Evolutionary conservation across 1,139 yeast species (phyloP).

Genomic region (Geotrichum reessii): DNA sequence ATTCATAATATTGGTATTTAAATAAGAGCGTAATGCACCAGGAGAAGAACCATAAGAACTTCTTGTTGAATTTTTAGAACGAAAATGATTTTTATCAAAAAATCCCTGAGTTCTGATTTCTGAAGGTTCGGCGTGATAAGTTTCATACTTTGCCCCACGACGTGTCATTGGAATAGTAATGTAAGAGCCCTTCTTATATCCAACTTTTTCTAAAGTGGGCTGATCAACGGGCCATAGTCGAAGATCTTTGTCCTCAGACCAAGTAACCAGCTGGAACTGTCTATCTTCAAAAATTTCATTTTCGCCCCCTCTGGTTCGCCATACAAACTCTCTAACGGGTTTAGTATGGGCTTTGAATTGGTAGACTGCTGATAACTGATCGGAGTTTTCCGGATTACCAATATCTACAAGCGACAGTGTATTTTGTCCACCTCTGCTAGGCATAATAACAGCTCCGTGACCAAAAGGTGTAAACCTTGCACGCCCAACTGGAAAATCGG

Average conservation of each 20-base stretch:
- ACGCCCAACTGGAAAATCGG: conserved; percentile 82
- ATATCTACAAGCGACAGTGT: conserved; percentile 60
- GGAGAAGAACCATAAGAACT: conserved; percentile 16
- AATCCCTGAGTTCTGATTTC: neutral
- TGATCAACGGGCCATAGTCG: conserved; percentile 75
- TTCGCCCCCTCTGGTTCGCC: conserved; percentile 59
- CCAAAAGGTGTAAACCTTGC: conserved; percentile 91
- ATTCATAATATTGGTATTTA: conserved; percentile 4
- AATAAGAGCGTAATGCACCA: conserved; percentile 12
- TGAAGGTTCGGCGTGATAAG: conserved; percentile 50
- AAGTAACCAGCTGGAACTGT: conserved; percentile 84
- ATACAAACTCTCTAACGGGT: conserved; percentile 78
- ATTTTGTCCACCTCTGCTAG: conserved; percentile 79
- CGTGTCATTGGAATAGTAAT: conserved; percentile 38
- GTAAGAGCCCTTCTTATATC: conserved; percentile 45
- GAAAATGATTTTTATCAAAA: neutral
- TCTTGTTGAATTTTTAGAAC: conserved; percentile 11
- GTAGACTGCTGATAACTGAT: conserved; percentile 33
- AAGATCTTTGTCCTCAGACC: conserved; percentile 86
- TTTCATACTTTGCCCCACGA: conserved; percentile 42
- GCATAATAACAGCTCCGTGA: conserved; percentile 85
- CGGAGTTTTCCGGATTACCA: conserved; percentile 29
- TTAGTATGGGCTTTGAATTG: conserved; percentile 77
- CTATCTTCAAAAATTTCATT: conserved; percentile 53
- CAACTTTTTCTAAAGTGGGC: conserved; percentile 52